phyloP scores from a whole-genome alignment of 2,329 filamentous ascomycete genomes.

The Hirsutella rhossiliensis region DNA sequence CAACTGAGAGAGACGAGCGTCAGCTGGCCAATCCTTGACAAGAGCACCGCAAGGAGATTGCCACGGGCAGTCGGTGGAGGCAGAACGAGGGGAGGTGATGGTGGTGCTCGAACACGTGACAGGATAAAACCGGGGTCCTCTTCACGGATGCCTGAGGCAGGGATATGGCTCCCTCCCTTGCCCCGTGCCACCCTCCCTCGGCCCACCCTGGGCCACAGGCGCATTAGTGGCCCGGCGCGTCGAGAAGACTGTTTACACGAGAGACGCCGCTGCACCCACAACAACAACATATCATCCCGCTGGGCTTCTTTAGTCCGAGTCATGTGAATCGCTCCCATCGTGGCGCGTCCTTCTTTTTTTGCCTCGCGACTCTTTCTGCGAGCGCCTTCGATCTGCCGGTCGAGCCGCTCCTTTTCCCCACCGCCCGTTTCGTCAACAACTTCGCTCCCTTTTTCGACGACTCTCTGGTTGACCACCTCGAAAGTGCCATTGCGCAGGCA shows the following conservation, averaged over 20 bases:
- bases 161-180: background rate
- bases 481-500: background rate
- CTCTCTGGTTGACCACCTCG: conserved; percentile 6
- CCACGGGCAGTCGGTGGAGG: no score
- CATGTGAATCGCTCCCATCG: conserved; percentile 10
- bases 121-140: background rate
- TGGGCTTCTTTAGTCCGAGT: conserved; percentile 6
- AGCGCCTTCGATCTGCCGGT: conserved; percentile 9
- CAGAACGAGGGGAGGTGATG: no score
- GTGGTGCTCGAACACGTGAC: no score
- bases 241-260: conserved; percentile 14
- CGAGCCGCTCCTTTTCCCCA: conserved; percentile 6
- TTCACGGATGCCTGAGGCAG: background rate
- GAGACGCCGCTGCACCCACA: conserved; percentile 9
- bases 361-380: conserved; percentile 12
- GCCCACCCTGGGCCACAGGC: background rate
- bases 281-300: conserved; percentile 9
- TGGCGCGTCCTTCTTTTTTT: conserved; percentile 10
- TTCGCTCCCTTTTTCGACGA: conserved; percentile 9
- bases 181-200: background rate
- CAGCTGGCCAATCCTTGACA: no score
- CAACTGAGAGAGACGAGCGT: no score
- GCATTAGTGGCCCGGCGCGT: background rate
- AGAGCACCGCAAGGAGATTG: no score
- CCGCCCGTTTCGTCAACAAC: conserved; percentile 10